These are phyloP conservation scores for Rhynchospora pubera DNA, from an alignment of 176 grass and related monocot species.

Conservation along the genomic window DNA sequence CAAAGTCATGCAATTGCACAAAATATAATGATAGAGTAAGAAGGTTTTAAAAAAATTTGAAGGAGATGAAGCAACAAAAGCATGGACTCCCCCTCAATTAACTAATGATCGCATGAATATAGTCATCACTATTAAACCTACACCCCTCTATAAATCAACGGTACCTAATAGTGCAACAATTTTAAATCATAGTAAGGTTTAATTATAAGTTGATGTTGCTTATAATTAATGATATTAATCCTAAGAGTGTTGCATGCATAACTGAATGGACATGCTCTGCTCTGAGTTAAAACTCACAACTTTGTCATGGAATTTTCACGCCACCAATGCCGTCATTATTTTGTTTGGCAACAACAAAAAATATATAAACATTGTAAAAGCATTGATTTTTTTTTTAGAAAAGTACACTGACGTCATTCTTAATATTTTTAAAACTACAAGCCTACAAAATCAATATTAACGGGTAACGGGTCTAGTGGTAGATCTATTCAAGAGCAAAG, in stretches of 20 bases:
- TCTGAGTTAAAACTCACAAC: slow-evolving; percentile 29
- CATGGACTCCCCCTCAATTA: slow-evolving; percentile 46
- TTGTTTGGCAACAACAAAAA: slow-evolving; percentile 1
- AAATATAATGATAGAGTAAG: slow-evolving; percentile 5
- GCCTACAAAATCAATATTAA: background rate
- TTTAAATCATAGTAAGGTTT: background rate
- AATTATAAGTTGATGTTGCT: slow-evolving; percentile 11
- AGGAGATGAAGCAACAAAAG: slow-evolving; percentile 50
- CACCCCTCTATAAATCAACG: slow-evolving; percentile 19
- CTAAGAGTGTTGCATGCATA: slow-evolving; percentile 17
- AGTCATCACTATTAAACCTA: slow-evolving; percentile 31
- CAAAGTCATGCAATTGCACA: background rate
- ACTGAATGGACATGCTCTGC: slow-evolving; percentile 15
- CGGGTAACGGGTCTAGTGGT: background rate
- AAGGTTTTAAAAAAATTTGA: slow-evolving; percentile 25
- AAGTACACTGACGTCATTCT: background rate
- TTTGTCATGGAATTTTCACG: slow-evolving; percentile 45
- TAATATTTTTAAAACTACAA: background rate
- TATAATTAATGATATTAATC: background rate
- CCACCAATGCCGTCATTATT: slow-evolving; percentile 27
- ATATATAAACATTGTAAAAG: background rate
- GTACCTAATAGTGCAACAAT: background rate
- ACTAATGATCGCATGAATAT: slow-evolving; percentile 40
- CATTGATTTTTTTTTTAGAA: background rate
- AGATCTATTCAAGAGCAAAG: background rate